Base-by-base conservation (phyloP, 164 flowering plant species). In the Vitis amurensis region DNA sequence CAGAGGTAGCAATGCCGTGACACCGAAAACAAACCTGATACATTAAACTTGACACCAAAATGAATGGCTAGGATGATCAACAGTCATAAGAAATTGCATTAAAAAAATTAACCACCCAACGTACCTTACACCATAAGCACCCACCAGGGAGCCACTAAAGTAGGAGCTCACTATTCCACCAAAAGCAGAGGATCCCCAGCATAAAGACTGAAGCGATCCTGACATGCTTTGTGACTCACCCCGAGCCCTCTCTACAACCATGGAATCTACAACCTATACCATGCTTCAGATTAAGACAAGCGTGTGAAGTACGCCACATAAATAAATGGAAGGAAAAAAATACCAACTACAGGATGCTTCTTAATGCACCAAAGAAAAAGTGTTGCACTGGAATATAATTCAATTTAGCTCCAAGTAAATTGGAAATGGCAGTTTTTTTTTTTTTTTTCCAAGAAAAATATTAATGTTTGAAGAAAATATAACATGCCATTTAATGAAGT, bases 191-290 rank as follows among this genome's bases (percentile, higher is more conserved):
- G 97, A 93, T 50, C 99, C 99, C 99, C 99, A 95, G 73, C 99
- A 95, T 67, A 95, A 79, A 27, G 99, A 95, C 76, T 95, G 99
- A 68, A 95, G 96, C 74, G 99, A 95, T 68, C 99, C 99, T 59
- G 98, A 93, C 67, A 88, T 79, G 82, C 96, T 93, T 80, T 91
- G 99, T 55, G 98, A 90, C 72, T 95, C 99, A 61, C 99, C 99
- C 77, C 99, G 99, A 79, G 99, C 96, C 82, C 99, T 89, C 86
- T 95, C 99, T 2, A 95, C 99, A 74, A 95, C 98, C 99, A 95
- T 95, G 55, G 99, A 95, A 85, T 95, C 99, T 77, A 93, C 99
- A 83, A 95, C 99, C 99, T 95, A 79, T 70, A 80, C 23, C 71
- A 82, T 61, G 55, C 73, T 71, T 83, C 76, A 84, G 68, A 67